These are phyloP conservation scores for Coemansia sp. DNA, from an alignment of 192 early-diverging fungal species.

Conservation along the genomic window DNA sequence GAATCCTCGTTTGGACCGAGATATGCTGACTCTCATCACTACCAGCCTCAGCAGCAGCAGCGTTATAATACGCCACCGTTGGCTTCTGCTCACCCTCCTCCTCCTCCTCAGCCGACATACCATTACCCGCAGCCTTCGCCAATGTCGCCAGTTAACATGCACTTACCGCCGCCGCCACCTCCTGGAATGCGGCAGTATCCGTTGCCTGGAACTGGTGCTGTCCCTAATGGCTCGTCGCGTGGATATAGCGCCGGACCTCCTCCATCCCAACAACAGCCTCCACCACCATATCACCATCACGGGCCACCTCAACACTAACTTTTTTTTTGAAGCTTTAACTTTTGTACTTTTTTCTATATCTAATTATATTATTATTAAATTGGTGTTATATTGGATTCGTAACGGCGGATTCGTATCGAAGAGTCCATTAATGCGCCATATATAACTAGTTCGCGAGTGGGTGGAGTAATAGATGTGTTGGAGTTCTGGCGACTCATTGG, in stretches of 20 bases:
- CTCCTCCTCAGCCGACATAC: neutral
- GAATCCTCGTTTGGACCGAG: neutral
- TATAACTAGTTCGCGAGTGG: slow-evolving; percentile 21
- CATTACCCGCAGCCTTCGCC: slow-evolving; percentile 9
- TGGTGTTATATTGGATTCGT: slow-evolving; percentile 1
- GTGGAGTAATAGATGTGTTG: neutral
- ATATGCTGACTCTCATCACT: neutral
- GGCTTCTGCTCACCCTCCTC: neutral
- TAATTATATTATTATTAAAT: neutral
- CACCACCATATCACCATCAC: slow-evolving; percentile 1
- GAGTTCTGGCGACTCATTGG: neutral
- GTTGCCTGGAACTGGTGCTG: neutral
- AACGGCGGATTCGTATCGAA: slow-evolving; percentile 37
- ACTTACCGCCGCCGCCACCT: neutral
- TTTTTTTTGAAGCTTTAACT: neutral
- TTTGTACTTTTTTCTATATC: neutral
- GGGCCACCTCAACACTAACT: slow-evolving; percentile 9
- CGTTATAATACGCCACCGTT: slow-evolving; percentile 5
- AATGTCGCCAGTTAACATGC: neutral
- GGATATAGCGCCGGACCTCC: slow-evolving; percentile 1
- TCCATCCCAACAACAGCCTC: neutral
- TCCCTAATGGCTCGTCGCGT: neutral
- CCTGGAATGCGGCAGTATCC: neutral
- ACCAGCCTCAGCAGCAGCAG: neutral
- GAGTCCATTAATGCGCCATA: slow-evolving; percentile 39